These are phyloP conservation scores for Tetracladium maxilliforme DNA, from an alignment of 2,329 filamentous ascomycete genomes.

Conservation along the genomic window DNA sequence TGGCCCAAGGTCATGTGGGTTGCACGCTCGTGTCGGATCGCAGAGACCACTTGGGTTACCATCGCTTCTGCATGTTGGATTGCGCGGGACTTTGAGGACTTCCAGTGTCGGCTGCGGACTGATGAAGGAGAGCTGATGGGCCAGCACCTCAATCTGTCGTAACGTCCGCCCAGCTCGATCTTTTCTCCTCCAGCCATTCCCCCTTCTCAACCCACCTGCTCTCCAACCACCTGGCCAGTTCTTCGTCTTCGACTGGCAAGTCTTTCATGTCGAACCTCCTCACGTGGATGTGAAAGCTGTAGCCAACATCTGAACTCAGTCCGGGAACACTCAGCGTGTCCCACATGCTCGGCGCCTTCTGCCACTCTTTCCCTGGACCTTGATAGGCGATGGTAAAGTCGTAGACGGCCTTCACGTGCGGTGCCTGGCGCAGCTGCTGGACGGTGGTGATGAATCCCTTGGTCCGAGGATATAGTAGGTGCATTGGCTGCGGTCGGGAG, in stretches of 20 bases:
- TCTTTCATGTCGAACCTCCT: constrained; percentile 31
- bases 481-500: constrained; percentile 32
- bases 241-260: constrained; percentile 29
- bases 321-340: constrained; percentile 27
- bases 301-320: constrained; percentile 23
- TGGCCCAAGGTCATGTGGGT: too few relatives aligned
- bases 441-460: constrained; percentile 47
- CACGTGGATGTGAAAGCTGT: constrained; percentile 33
- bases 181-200: constrained; percentile 29
- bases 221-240: constrained; percentile 35
- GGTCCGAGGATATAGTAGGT: constrained; percentile 44
- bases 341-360: constrained; percentile 34
- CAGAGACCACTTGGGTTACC: too few relatives aligned
- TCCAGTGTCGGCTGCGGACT: too few relatives aligned
- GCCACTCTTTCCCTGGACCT: constrained; percentile 23
- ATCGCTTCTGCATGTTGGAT: too few relatives aligned
- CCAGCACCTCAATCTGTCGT: too few relatives aligned
- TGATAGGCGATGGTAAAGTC: constrained; percentile 40
- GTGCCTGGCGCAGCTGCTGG: constrained; percentile 32
- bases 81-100: too few relatives aligned
- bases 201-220: constrained; percentile 37
- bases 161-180: constrained; percentile 20
- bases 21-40: too few relatives aligned
- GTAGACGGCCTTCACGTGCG: constrained; percentile 37
- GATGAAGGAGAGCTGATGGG: too few relatives aligned